These are phyloP conservation scores for Botryotinia globosa DNA, from an alignment of 2,329 filamentous ascomycete species.

Conservation along the genomic window DNA sequence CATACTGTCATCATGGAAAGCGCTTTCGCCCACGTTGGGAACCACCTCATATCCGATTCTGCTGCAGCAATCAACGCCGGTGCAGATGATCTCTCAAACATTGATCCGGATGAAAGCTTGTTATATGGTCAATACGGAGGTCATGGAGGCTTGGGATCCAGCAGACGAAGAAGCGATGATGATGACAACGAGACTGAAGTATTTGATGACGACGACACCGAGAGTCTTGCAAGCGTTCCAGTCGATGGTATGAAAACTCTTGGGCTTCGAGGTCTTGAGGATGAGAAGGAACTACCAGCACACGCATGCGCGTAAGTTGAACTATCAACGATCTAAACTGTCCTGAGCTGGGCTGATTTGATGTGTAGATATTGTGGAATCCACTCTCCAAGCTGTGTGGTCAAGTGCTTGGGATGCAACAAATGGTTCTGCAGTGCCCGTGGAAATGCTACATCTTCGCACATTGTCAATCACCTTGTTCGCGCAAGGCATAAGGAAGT, in stretches of 20 bases:
- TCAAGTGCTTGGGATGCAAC: slow-evolving; percentile 91
- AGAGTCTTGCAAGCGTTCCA: slow-evolving; percentile 74
- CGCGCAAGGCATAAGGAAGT: slow-evolving; percentile 98
- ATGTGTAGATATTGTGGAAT: slow-evolving; percentile 83
- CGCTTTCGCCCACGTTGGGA: slow-evolving; percentile 83
- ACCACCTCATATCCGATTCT: slow-evolving; percentile 80
- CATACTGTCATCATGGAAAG: slow-evolving; percentile 63
- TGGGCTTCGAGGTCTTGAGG: slow-evolving; percentile 60
- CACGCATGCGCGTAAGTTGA: slow-evolving; percentile 89
- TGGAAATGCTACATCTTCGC: slow-evolving; percentile 92
- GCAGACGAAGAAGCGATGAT: slow-evolving; percentile 70
- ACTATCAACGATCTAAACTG: slow-evolving; percentile 14
- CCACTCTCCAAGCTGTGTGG: slow-evolving; percentile 90
- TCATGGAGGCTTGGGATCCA: slow-evolving; percentile 48
- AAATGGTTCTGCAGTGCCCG: slow-evolving; percentile 99
- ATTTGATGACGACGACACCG: slow-evolving; percentile 75
- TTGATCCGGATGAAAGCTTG: slow-evolving; percentile 77
- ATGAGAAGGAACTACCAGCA: slow-evolving; percentile 85
- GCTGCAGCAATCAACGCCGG: slow-evolving; percentile 84
- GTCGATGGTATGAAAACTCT: slow-evolving; percentile 71
- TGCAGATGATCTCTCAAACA: slow-evolving; percentile 66
- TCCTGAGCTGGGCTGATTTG: slow-evolving; percentile 31
- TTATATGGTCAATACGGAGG: slow-evolving; percentile 69
- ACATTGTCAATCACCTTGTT: slow-evolving; percentile 97
- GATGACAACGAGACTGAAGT: slow-evolving; percentile 86